Base-by-base conservation (phyloP, 1,284 basidiomycete species). In the Malassezia restricta region DNA sequence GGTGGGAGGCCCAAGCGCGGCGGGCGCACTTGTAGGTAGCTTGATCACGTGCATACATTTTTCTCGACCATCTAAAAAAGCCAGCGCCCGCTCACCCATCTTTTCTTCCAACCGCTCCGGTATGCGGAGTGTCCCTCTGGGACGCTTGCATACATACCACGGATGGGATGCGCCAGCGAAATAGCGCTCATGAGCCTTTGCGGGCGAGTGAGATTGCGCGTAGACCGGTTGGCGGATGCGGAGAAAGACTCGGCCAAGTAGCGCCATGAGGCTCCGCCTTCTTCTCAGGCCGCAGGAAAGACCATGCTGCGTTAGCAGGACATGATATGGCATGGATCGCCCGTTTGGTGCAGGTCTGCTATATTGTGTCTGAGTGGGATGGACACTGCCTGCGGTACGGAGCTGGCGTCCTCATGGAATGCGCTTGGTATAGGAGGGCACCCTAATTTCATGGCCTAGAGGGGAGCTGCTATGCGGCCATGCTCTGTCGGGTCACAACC, bases 381-480 rank as follows among this genome's bases (percentile, higher is more conserved):
- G 42, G 30, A 33, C 17, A 29, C 48, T 39, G 39, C 42, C 27
- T 35, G 17, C 35, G 31, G 17, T 33, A 30, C 43, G 52, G 38
- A 39, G 31, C 20, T 12, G 37, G 20, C 38, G 40, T 33, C 35
- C 15, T 32, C 6, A 41, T 20, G 46, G 33, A 15, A 12, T 17
- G 33, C 35, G 15, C 20, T 24, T 37, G 30, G 52, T 17, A 41
- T 30, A 15, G 43, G 9, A 50, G 53, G 28, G 38, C 53, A 32
- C 53, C 53, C 53, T 55, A 55, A 55, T 55, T 55, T 50, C 48
- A 55, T 55, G 42, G 45, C 53, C 43, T 55, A 39, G 53, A 43
- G 47, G 48, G 30, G 6, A 55, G 53, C 49, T 37, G 48, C 53
- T 55, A 55, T 55, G 53, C 48, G 39, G 53, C 53, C 0, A 38